Evolutionary conservation across 2,329 filamentous ascomycete species (phyloP).

Genomic region (Onygenales sp.): DNA sequence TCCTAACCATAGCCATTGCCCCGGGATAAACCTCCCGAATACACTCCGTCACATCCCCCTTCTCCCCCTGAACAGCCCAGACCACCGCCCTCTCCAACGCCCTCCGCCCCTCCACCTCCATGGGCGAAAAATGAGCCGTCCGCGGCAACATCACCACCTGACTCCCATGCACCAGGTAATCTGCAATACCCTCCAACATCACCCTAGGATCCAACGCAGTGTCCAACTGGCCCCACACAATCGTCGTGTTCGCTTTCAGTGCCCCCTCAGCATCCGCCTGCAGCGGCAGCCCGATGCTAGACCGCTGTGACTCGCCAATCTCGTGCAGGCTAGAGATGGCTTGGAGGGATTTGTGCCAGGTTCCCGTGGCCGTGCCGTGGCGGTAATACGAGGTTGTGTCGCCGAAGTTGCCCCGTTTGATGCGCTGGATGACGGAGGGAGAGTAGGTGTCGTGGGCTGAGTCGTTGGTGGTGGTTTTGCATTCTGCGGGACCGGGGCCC

Average conservation of each 20-base stretch:
- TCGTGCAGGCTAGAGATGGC: slow-evolving; percentile 40
- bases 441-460: slow-evolving; percentile 27
- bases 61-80: slow-evolving; percentile 30
- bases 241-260: slow-evolving; percentile 43
- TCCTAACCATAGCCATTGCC: slow-evolving; percentile 22
- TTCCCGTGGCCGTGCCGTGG: slow-evolving; percentile 34
- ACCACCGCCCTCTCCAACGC: slow-evolving; percentile 34
- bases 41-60: slow-evolving; percentile 23
- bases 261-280: slow-evolving; percentile 39
- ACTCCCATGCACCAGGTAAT: slow-evolving; percentile 41
- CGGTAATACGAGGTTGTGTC: slow-evolving; percentile 47
- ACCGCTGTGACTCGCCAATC: slow-evolving; percentile 25
- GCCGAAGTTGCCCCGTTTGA: slow-evolving; percentile 36
- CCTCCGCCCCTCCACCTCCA: slow-evolving; percentile 35
- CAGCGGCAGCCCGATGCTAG: slow-evolving; percentile 30
- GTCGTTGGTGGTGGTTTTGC: slow-evolving; percentile 22
- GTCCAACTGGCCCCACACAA: slow-evolving; percentile 47
- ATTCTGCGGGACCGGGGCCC: slow-evolving; percentile 42
- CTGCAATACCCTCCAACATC: slow-evolving; percentile 43
- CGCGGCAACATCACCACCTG: slow-evolving; percentile 42
- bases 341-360: slow-evolving; percentile 45
- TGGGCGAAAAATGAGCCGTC: slow-evolving; percentile 46
- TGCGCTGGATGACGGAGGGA: slow-evolving; percentile 30
- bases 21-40: slow-evolving; percentile 24
- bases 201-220: slow-evolving; percentile 41